phyloP scores from a whole-genome alignment of 495 filamentous ascomycete genomes.

The Neurospora africana region DNA sequence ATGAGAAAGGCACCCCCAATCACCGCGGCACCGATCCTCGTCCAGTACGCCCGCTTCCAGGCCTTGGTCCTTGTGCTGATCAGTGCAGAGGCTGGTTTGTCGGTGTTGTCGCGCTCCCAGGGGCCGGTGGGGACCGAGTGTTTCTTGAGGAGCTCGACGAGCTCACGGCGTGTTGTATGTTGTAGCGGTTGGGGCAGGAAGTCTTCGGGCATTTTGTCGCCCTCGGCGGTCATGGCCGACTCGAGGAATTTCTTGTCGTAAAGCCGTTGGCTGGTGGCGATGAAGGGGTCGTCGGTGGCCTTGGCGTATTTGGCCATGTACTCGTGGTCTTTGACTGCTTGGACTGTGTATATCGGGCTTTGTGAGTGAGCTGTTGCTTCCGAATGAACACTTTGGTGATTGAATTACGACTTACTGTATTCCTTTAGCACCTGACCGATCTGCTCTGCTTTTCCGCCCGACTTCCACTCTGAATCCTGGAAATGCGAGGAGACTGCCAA shows the following conservation, averaged over 20 bases:
- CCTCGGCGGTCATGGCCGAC: neutral
- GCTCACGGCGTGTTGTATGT: no score
- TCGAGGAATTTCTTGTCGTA: neutral
- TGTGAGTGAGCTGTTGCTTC: no score
- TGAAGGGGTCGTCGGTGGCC: neutral
- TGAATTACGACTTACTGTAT: no score
- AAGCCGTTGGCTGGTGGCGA: neutral
- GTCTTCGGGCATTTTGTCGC: neutral
- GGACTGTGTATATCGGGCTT: no score
- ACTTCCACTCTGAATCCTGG: neutral
- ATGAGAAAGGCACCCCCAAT: neutral
- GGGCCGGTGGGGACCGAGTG: neutral
- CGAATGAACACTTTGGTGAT: no score
- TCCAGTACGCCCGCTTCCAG: neutral
- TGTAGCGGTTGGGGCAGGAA: neutral
- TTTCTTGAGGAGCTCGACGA: neutral
- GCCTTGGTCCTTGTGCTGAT: neutral
- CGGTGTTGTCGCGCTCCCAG: neutral
- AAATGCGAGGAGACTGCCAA: neutral
- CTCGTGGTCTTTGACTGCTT: neutral
- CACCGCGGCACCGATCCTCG: neutral
- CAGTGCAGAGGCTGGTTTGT: neutral
- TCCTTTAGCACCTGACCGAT: neutral
- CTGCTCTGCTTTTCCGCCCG: neutral
- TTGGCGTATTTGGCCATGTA: neutral